Base-by-base conservation (phyloP, 2,329 filamentous ascomycete species). In the Chlorencoelia australis region DNA sequence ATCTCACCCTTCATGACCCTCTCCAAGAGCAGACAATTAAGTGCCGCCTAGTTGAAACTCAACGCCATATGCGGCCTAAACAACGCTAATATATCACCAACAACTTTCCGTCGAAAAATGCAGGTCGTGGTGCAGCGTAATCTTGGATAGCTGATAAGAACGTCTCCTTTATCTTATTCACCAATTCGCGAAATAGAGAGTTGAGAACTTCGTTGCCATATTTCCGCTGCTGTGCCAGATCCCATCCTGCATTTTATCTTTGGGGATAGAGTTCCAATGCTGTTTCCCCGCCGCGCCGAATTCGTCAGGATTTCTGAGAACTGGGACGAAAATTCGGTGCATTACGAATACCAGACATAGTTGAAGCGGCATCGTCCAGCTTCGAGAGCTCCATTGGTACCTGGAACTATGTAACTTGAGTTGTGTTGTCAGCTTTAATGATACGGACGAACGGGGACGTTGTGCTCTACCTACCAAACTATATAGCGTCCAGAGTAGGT, bases 301-400 rank as follows among this genome's bases (percentile, higher is more conserved):
- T 58, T 55, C 5, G 56, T 59, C 50, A 59, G 51, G 7, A 59
- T 35, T 7, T 53, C 38, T 4, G 39, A 40, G 39, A 46, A 53
- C 24, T 49, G 45, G 22, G 28, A 18, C 2, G 46, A 47, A 22
- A 19, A 14, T 9, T 20, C 25, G 5, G 35, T n/a, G 14, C 42
- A 30, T 36, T 65, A 63, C 39, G 55, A 55, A 44, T 67, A 67
- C 52, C 62, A 68, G 11, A 67, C 64, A 48, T 59, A 66, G 44
- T 66, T 68, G 35, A 66, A 55, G 11, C 62, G 58, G 0, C 64
- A 56, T 14, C 58, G 39, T 3, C 62, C 63, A 0, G 52, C 57
- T 31, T 59, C 52, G 4, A 64, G 45, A 2, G 54, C 56, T 2
- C 64, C 64, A 37, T 59, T 47, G 14, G 49, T 38, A 0, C 62